phyloP scores from a whole-genome alignment of 495 filamentous ascomycete genomes.

The Aspergillus coremiiformis region DNA sequence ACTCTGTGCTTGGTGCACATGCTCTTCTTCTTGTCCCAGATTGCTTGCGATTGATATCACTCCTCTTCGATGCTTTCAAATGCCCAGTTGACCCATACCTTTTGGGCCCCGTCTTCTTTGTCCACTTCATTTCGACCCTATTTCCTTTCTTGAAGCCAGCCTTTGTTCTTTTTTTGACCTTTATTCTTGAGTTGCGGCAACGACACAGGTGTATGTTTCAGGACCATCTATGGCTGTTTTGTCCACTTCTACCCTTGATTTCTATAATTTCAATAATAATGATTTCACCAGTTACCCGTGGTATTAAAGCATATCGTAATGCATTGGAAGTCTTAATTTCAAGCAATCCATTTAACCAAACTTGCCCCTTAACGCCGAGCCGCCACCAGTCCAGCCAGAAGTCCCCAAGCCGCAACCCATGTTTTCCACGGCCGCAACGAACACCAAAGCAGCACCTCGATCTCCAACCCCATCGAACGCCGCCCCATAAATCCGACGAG shows the following conservation, averaged over 20 bases:
- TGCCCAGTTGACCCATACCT: background rate
- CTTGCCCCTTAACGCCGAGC: too few relatives aligned
- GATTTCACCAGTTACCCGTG: background rate
- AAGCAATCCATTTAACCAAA: too few relatives aligned
- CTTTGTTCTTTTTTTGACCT: background rate
- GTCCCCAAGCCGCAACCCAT: too few relatives aligned
- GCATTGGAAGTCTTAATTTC: too few relatives aligned
- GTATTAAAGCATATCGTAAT: too few relatives aligned
- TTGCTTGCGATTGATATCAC: slow-evolving; percentile 1
- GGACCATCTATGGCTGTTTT: background rate
- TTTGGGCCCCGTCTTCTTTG: background rate
- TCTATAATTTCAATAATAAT: background rate
- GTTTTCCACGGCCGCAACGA: too few relatives aligned
- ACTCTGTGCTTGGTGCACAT: slow-evolving; percentile 13
- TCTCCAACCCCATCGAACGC: too few relatives aligned
- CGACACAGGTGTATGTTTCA: background rate
- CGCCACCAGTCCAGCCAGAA: too few relatives aligned
- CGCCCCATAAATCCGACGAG: too few relatives aligned
- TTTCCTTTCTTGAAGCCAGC: background rate
- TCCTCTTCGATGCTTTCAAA: background rate
- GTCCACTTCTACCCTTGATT: background rate
- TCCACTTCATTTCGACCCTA: background rate
- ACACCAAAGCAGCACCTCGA: too few relatives aligned
- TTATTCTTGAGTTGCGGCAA: background rate
- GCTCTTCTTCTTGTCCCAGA: slow-evolving; percentile 10